Base-by-base conservation (phyloP, 495 filamentous ascomycete genomes). In the Echria macrotheca region DNA sequence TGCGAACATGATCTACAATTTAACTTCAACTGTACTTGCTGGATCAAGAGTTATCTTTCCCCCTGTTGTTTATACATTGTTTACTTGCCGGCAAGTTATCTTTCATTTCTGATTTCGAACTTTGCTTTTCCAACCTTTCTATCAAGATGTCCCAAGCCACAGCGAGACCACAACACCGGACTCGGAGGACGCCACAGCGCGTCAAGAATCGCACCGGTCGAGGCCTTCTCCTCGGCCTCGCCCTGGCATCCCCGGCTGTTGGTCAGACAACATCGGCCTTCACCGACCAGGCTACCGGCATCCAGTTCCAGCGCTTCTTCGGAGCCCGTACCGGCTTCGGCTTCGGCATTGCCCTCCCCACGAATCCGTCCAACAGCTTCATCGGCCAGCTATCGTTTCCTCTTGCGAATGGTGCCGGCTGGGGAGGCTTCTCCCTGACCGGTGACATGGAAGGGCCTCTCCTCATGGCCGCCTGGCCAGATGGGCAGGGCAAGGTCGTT, bases 341-440 rank as follows among this genome's bases (percentile, higher is more conserved):
- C n/a, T 60, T 66, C 21, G 63, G 50, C 25, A 49, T 66, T 12
- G 56, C 61, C 10, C 50, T 66, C 1, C 58, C 63, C 5, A 12
- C 44, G 3, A 44, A 33, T 10, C 49, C 55, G 1, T 40, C 42
- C 40, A 54, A 31, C 25, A 54, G 53, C 25, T 66, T 64, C 39
- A 66, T 66, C 46, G 63, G 55, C 26, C 60, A 59, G 19, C 46
- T 66, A 1, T 50, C 47, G n/a, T 60, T 60, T 39, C 63, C 57
- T 0, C 26, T 56, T 0, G 44, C 4, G 17, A 38, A 28, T 4
- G 61, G 61, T n/a, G 53, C 49, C 1, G 61, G 61, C 4, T 64
- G 59, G 58, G 59, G 58, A 15, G 61, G 52, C 0, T 41, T 54
- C 8, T 56, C 52, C 8, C 51, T 62, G 0, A 60, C 57, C 3